Base-by-base conservation (phyloP, 768 basidiomycete species). In the Podaxis pistillaris region DNA sequence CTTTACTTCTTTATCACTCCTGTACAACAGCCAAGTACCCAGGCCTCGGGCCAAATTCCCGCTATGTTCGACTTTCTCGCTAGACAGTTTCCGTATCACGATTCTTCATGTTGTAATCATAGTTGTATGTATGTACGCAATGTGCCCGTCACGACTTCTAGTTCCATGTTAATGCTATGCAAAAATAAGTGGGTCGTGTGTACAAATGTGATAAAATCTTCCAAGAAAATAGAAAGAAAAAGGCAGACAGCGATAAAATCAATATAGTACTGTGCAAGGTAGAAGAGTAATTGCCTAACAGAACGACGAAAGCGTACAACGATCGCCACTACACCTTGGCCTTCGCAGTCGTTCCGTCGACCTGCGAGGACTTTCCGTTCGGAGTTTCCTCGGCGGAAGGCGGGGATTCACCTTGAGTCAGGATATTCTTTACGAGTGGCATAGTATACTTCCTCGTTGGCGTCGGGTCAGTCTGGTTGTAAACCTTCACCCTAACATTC, bases 361-460 rank as follows among this genome's bases (percentile, higher is more conserved):
- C 19, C 22, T 46, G 60, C n/a, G 53, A 44, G 22, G 36, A 9
- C 40, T 62, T 41, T 26, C 17, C 38, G 13, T 60, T 51, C 37
- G 28, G 56, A 9, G 50, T 4, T 7, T 37, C 59, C 22, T 59
- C 55, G 17, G 55, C 22, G 13, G 44, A n/a, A n/a, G 19, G 44
- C 19, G 44, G 7, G 19, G 37, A 19, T 28, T 30, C 46, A 46
- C 19, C 12, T 40, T 67, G 68, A 58, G 89, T 88, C 64, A 93
- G 67, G 54, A 90, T 82, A 5, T 60, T 71, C 70, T 85, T 86
- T 61, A 92, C 71, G 12, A 90, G 66, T 0, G 91, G 91, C 8
- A 90, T 89, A 13, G 83, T 83, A 40, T 75, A 79, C 68, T 92
- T 92, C 61, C 90, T 78, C 13, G 85, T 89, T 22, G 81, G 86